Evolutionary conservation across 2,329 filamentous ascomycete species (phyloP), one percentile per base, ranked within the genome.

Genomic region (Pseudogymnoascus sp.): DNA sequence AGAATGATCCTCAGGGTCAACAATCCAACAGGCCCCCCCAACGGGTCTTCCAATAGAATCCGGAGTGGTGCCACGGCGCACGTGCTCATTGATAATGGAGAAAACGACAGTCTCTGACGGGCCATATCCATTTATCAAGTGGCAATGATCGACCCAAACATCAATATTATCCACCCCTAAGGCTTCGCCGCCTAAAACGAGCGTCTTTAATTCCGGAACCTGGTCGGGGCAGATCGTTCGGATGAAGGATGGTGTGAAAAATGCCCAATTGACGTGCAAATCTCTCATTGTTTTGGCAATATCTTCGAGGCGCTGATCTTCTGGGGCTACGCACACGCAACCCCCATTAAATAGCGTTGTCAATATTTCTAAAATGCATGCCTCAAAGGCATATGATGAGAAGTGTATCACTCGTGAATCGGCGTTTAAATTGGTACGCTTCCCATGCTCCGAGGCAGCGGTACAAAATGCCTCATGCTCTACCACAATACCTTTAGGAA

Each of bases 161-260:
- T 69, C 67, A 58, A 76, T 66, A 61, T 75, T 70, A 17, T 82
- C 75, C 81, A 80, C 41, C 80, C 78, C 9, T 85, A 94, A 41
- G 94, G 81, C 90, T 94, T 96, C 74, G 93, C 92, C 6, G 89
- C 91, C 67, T 93, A 96, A 0, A 89, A 96, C 36, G 93, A 76
- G 1, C 94, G 77, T 3, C 90, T 74, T 61, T 79, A 96, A 73
- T 0, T 75, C 74, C 0, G 90, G 90, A 0, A 86, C 88, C 9
- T 94, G 90, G 0, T 89, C 93, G 0, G 92, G 91, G 0, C 90
- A 94, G 61, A 96, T 77, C 73, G 95, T 90, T 64, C 87, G 90
- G 0, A 88, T 90, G 72, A 96, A 90, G 9, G 68, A 64, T 1
- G 68, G 68, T 21, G 68, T 70, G 17, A 70, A 60, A 7, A 62